phyloP scores from a whole-genome alignment of 495 filamentous ascomycete species.

The Penicillium odoratum region DNA sequence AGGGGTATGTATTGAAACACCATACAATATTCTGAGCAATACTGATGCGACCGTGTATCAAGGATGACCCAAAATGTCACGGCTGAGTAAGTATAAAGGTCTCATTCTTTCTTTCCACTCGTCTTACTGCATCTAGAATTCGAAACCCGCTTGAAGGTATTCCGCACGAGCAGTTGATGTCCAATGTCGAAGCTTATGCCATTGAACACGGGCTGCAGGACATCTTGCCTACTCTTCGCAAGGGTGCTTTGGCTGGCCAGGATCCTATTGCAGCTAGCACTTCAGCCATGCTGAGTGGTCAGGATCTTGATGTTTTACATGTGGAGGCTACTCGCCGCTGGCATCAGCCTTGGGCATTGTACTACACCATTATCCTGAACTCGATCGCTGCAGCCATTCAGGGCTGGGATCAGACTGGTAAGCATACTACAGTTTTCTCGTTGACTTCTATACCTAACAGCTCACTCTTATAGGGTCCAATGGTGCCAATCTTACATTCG shows the following conservation, averaged over 20 bases:
- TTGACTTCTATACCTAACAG: background rate
- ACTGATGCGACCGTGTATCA: background rate
- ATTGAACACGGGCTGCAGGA: constrained; percentile 50
- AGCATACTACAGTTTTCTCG: background rate
- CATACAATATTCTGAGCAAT: background rate
- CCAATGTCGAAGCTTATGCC: constrained; percentile 56
- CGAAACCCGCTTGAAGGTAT: constrained; percentile 61
- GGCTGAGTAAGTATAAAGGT: constrained; percentile 18
- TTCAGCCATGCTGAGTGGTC: constrained; percentile 54
- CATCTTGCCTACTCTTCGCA: constrained; percentile 50
- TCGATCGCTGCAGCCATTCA: constrained; percentile 69
- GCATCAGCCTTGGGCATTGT: constrained; percentile 62
- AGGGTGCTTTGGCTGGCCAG: constrained; percentile 67
- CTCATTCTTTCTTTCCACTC: background rate
- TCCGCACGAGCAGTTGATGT: constrained; percentile 50
- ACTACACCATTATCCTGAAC: constrained; percentile 65
- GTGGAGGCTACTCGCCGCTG: constrained; percentile 63
- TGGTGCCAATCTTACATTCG: constrained; percentile 72
- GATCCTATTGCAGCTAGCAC: constrained; percentile 54
- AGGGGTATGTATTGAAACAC: background rate
- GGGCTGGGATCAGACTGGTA: constrained; percentile 68
- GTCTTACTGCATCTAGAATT: constrained; percentile 34
- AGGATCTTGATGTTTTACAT: constrained; percentile 53
- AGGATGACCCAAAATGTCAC: constrained; percentile 23
- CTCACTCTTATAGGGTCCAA: constrained; percentile 54